Percentiles rank a stretch among this genome's conserved stretches.
Evolutionary conservation across 805 yeast genomes (phyloP).

Genomic region (Wickerhamomyces bisporus): DNA sequence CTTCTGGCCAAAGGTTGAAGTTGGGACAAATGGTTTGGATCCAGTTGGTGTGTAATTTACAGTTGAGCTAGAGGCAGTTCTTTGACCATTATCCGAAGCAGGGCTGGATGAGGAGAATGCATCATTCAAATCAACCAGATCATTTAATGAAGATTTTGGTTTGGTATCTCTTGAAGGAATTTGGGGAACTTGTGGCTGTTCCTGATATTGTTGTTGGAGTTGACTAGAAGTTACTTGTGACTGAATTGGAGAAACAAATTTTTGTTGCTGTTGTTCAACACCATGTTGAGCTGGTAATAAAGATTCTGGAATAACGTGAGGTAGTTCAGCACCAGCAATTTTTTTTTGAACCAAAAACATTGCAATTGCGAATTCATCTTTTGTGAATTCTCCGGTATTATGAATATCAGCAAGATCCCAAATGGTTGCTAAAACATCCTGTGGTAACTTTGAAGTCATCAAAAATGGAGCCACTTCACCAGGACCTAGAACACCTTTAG

Average conservation of each 20-base stretch:
- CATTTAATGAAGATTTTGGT: slow-evolving; percentile 56
- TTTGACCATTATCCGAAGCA: slow-evolving; percentile 24
- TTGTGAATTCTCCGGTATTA: slow-evolving; percentile 76
- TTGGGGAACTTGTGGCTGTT: slow-evolving; percentile 17
- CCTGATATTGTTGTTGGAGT: not conserved
- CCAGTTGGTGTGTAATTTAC: slow-evolving; percentile 26
- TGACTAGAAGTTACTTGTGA: too few species aligned
- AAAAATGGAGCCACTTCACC: slow-evolving; percentile 83
- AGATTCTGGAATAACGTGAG: slow-evolving; percentile 69
- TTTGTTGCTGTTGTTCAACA: slow-evolving; percentile 5
- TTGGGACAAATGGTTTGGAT: slow-evolving; percentile 60
- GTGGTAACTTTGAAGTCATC: slow-evolving; percentile 80
- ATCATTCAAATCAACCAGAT: slow-evolving; percentile 55
- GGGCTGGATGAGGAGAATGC: slow-evolving; percentile 45
- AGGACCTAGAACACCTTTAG: slow-evolving; percentile 62
- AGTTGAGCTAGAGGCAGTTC: slow-evolving; percentile 22
- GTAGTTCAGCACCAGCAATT: slow-evolving; percentile 72
- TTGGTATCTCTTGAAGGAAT: slow-evolving; percentile 35
- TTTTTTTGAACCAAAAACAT: slow-evolving; percentile 87
- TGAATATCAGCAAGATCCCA: slow-evolving; percentile 95
- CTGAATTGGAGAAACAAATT: too few species aligned
- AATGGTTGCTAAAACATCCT: slow-evolving; percentile 76
- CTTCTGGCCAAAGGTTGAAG: slow-evolving; percentile 81
- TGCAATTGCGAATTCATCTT: slow-evolving; percentile 85
- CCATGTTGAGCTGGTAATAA: slow-evolving; percentile 32